Base-by-base conservation (phyloP, 805 yeast genomes). In the Suhomyces sp. region DNA sequence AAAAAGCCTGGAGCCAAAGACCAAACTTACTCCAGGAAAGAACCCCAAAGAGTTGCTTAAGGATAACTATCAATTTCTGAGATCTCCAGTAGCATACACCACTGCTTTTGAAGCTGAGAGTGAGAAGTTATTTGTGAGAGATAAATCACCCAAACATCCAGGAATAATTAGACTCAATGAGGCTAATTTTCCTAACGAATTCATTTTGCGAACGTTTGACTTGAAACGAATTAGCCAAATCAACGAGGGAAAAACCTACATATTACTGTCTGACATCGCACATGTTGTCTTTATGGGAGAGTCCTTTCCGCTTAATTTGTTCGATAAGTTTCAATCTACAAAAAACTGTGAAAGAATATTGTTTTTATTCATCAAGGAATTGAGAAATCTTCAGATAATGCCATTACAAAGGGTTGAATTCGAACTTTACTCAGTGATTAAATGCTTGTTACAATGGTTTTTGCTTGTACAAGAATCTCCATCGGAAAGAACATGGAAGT, bases 71-170 rank as follows among this genome's bases (percentile, higher is more conserved):
- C 15, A 41, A 6, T 53, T 53, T 42, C 52, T 61, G 61, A 59
- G 74, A 44, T 55, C 57, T 23, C 76, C 78, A 1, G 46, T 55
- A 15, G 52, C 57, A 33, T 55, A 63, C 36, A 74, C 78, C 2
- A 65, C 69, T 2, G 67, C 56, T 0, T 58, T 69, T 47, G 79
- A 74, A 54, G 73, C 67, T 0, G 78, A 73, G 46, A 71, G 73
- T 47, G 55, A 59, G 3, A 54, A 50, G 9, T 58, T 52, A 22
- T 64, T 56, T 41, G 57, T 61, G 2, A 52, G 51, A 44, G 41
- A 41, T 6, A 22, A 41, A 38, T 40, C 48, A 31, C 15, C 12
- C 17, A 29, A 31, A 15, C 15, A 29, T 17, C n/a, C 17, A 36
- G 27, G 13, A 9, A 5, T 17, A 13, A 31, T 19, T 13, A 29